A percentile compares a stretch with the other conserved stretches of the same genome.
Evolutionary conservation across 371 early-diverging fungal genomes (phyloP).

Genomic region (Haplosporangium sp.): DNA sequence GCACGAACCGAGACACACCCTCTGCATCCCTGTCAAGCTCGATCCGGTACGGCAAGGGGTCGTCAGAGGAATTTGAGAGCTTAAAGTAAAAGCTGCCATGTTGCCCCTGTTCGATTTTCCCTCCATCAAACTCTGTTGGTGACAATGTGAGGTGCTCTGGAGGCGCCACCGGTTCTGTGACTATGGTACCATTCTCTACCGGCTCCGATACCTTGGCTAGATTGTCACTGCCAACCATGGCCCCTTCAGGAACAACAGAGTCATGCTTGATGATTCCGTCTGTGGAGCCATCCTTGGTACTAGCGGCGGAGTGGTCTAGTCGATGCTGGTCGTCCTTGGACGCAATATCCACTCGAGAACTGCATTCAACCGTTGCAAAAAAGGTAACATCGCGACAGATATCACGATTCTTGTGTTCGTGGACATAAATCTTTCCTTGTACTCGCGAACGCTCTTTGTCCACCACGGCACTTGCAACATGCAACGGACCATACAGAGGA

Average conservation of each 20-base stretch:
- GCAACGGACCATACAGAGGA: conserved; percentile 34
- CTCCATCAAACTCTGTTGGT: conserved; percentile 66
- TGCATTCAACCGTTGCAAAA: conserved; percentile 34
- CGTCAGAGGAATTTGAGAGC: conserved; percentile 62
- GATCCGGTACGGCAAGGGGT: conserved; percentile 56
- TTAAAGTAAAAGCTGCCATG: conserved; percentile 67
- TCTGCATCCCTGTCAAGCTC: conserved; percentile 33
- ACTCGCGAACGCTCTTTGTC: conserved; percentile 41
- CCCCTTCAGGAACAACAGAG: background rate
- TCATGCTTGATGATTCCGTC: background rate
- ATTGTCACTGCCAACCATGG: background rate
- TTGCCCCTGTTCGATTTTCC: conserved; percentile 68
- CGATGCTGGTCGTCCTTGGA: background rate
- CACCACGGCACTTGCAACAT: background rate
- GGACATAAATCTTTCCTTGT: conserved; percentile 76
- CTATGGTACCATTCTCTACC: background rate
- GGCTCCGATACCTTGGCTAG: background rate
- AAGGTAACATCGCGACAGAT: conserved; percentile 81
- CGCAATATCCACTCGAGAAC: background rate
- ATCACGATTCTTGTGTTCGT: conserved; percentile 94
- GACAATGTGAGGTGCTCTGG: conserved; percentile 58
- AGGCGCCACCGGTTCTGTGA: conserved; percentile 14
- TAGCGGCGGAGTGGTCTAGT: too few relatives aligned
- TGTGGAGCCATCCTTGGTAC: too few relatives aligned
- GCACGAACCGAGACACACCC: conserved; percentile 25